Evolutionary conservation across 192 early-diverging fungal genomes (phyloP).

Genomic region (Rhizoclosmatium sp.): DNA sequence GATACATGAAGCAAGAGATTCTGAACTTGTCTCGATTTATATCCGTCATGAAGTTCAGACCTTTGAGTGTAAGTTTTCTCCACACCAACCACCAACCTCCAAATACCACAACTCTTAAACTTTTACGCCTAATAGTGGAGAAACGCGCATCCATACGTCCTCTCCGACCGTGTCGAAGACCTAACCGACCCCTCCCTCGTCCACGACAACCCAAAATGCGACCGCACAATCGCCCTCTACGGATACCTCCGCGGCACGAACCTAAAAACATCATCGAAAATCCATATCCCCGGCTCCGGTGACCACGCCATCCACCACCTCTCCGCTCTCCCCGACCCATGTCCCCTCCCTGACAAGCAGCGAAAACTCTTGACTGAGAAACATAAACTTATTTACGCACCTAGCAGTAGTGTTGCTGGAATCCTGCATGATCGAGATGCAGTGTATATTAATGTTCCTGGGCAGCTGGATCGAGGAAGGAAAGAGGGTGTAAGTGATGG

Average conservation of each 20-base stretch:
- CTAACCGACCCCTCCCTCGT: conserved; percentile 91
- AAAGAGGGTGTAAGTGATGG: conserved; percentile 68
- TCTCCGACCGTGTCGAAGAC: conserved; percentile 97
- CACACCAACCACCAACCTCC: background rate
- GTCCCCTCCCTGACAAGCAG: conserved; percentile 95
- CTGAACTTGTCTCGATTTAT: conserved; percentile 96
- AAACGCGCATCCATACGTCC: conserved; percentile 96
- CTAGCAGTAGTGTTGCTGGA: conserved; percentile 97
- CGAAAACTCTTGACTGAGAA: conserved; percentile 90
- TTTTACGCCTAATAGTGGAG: conserved; percentile 71
- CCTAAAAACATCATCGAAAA: conserved; percentile 83
- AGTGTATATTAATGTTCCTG: conserved; percentile 96
- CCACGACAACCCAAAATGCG: conserved; percentile 80
- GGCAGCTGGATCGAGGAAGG: conserved; percentile 73
- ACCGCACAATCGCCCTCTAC: conserved; percentile 93
- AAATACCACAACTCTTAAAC: background rate
- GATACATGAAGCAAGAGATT: conserved; percentile 92
- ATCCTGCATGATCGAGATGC: conserved; percentile 99
- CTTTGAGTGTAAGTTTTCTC: conserved; percentile 63
- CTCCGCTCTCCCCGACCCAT: conserved; percentile 87
- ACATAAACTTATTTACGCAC: conserved; percentile 96
- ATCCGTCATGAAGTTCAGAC: conserved; percentile 98
- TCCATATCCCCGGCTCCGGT: conserved; percentile 96
- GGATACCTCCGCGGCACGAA: conserved; percentile 96
- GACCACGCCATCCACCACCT: conserved; percentile 83